These are phyloP conservation scores for Populus hybrid DNA, from an alignment of 441 rosid species.

Conservation along the genomic window DNA sequence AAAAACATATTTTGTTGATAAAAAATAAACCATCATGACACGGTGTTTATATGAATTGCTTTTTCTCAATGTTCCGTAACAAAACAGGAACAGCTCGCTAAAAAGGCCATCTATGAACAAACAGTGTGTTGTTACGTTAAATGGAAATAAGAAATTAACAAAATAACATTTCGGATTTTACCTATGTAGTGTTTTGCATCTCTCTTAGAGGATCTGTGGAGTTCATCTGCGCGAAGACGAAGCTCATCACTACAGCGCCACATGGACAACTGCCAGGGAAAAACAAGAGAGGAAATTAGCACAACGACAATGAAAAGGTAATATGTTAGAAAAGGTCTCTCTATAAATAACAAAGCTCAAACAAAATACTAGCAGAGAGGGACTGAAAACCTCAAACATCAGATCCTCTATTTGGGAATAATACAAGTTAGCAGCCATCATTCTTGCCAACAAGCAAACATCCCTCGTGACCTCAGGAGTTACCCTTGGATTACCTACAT, in stretches of 20 bases:
- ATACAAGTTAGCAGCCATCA: slow-evolving; percentile 83
- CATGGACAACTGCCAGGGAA: slow-evolving; percentile 78
- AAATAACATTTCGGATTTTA: slow-evolving; percentile 13
- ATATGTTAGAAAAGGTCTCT: neutral
- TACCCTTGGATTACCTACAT: slow-evolving; percentile 72
- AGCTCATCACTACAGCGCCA: slow-evolving; percentile 98
- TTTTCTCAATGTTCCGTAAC: neutral
- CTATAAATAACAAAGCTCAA: neutral
- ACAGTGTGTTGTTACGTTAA: neutral
- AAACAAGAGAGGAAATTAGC: neutral
- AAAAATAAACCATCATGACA: neutral
- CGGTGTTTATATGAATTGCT: neutral
- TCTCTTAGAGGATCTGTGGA: slow-evolving; percentile 63
- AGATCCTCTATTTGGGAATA: slow-evolving; percentile 75
- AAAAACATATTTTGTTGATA: neutral
- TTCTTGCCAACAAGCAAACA: slow-evolving; percentile 74
- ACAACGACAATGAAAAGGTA: neutral
- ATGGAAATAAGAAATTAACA: neutral
- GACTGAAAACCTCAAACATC: slow-evolving; percentile 59
- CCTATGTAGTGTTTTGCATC: slow-evolving; percentile 98
- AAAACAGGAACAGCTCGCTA: neutral
- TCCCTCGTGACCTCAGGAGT: slow-evolving; percentile 87
- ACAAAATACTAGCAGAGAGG: neutral
- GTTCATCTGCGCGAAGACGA: slow-evolving; percentile 61
- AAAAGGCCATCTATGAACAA: neutral